phyloP scores from a whole-genome alignment of 768 basidiomycete genomes.

The Phylloporus sp. region DNA sequence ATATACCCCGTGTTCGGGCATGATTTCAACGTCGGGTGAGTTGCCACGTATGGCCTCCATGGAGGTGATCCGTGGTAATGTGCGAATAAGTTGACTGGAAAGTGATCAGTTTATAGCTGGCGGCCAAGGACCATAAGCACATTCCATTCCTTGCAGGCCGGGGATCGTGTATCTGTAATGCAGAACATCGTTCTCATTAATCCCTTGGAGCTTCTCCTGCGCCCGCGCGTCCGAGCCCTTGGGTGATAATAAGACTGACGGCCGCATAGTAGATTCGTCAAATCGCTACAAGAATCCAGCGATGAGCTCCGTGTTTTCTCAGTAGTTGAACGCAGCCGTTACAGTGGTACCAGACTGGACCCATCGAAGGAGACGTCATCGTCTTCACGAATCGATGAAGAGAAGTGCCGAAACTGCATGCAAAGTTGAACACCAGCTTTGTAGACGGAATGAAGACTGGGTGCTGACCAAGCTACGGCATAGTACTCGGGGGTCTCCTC shows the following conservation, averaged over 20 bases:
- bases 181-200: neutral
- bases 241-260: neutral
- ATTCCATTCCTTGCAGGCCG: neutral
- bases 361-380: neutral
- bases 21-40: neutral
- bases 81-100: conserved; percentile 1
- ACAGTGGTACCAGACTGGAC: neutral
- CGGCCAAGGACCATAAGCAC: neutral
- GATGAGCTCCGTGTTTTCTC: neutral
- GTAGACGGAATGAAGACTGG: too few relatives aligned
- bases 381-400: neutral
- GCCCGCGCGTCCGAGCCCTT: neutral
- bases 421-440: neutral
- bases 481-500: too few relatives aligned
- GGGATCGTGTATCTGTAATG: neutral
- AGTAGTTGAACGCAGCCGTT: neutral
- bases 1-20: neutral
- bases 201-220: neutral
- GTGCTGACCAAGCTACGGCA: too few relatives aligned
- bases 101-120: neutral
- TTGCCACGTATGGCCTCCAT: too few relatives aligned
- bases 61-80: too few relatives aligned
- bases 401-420: neutral
- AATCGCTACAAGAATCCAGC: conserved; percentile 2
- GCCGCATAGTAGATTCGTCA: neutral